Conservation (phyloP, 352 stramenopile species). For the Globisporangium viniferum region DNA sequence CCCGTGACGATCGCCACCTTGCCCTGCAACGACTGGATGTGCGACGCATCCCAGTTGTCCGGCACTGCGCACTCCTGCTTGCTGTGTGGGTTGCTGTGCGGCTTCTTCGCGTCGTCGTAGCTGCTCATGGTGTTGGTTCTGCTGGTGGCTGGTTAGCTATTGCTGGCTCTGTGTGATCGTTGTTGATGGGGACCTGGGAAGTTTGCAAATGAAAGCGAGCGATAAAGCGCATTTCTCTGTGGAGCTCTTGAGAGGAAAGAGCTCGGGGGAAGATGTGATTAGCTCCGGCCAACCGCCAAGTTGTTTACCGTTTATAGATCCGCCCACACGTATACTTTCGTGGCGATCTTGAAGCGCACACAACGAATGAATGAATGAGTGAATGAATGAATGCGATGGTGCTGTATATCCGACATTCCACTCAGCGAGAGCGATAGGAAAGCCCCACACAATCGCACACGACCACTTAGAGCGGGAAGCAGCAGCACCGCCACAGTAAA, state of each 20-base stretch:
- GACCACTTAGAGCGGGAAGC: neutral
- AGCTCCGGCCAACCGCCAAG: neutral
- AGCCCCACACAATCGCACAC: neutral
- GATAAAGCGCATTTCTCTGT: neutral
- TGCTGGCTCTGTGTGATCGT: neutral
- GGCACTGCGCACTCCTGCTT: constrained; percentile 7
- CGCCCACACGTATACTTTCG: neutral
- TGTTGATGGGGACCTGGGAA: neutral
- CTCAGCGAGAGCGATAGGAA: too few species aligned
- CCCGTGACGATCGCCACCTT: constrained; percentile 38
- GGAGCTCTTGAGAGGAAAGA: neutral
- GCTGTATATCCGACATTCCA: too few species aligned
- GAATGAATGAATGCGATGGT: too few species aligned
- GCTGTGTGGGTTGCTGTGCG: neutral
- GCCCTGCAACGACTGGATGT: constrained; percentile 20
- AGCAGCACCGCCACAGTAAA: too few species aligned
- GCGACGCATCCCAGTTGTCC: constrained; percentile 18
- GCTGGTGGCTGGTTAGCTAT: neutral
- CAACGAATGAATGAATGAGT: too few species aligned
- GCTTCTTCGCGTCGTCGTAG: neutral
- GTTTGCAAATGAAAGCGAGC: neutral
- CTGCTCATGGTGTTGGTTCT: neutral
- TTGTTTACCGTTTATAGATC: neutral
- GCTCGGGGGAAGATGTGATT: neutral
- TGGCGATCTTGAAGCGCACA: neutral